Percentiles rank a stretch among this genome's conserved stretches.
Conservation (phyloP, 2,329 filamentous ascomycete species). For the Xylaria sp. region DNA sequence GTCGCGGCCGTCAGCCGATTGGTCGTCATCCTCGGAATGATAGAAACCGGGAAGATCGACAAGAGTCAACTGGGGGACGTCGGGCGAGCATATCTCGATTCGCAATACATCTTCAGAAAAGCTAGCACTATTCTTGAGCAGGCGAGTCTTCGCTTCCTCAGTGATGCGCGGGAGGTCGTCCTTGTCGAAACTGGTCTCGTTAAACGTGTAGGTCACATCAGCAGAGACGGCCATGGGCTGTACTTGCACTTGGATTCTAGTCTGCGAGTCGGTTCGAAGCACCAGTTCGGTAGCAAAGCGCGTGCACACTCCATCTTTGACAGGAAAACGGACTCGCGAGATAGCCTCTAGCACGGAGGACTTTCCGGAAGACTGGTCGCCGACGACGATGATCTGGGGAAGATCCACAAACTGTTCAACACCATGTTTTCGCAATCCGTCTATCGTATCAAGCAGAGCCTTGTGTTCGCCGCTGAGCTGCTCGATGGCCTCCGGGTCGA, state of each 20-base stretch:
- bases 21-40: slow-evolving; percentile 48
- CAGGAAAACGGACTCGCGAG: slow-evolving; percentile 68
- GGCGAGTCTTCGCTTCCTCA: slow-evolving; percentile 60
- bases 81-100: slow-evolving; percentile 59
- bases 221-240: slow-evolving; percentile 25
- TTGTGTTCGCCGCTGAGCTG: slow-evolving; percentile 59
- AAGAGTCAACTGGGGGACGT: slow-evolving; percentile 60
- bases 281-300: slow-evolving; percentile 71
- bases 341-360: slow-evolving; percentile 74
- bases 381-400: slow-evolving; percentile 68
- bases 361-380: slow-evolving; percentile 71
- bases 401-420: slow-evolving; percentile 60
- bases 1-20: slow-evolving; percentile 48
- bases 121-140: slow-evolving; percentile 51
- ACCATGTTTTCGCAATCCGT: slow-evolving; percentile 62
- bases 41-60: slow-evolving; percentile 66
- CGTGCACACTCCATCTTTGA: slow-evolving; percentile 67
- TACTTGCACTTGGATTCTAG: slow-evolving; percentile 58
- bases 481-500: slow-evolving; percentile 51
- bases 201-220: slow-evolving; percentile 43
- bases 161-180: slow-evolving; percentile 61
- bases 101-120: slow-evolving; percentile 61
- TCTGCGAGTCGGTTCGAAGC: slow-evolving; percentile 55
- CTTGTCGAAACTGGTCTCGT: slow-evolving; percentile 52
- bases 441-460: slow-evolving; percentile 63